These are phyloP conservation scores for Teunomyces cretensis DNA, from an alignment of 805 yeast genomes.

Conservation along the genomic window DNA sequence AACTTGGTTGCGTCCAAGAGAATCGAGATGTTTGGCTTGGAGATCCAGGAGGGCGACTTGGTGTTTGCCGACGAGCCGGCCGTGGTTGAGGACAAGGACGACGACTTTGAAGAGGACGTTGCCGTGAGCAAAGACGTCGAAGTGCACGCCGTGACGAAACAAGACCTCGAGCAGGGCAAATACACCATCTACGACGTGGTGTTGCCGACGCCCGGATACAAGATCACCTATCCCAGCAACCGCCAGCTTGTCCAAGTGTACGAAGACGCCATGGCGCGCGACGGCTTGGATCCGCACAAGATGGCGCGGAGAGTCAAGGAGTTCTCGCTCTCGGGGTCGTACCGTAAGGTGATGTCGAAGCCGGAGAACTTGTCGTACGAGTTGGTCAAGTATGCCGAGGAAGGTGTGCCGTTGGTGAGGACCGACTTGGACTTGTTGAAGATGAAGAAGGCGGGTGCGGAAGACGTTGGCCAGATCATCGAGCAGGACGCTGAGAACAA, in stretches of 20 bases:
- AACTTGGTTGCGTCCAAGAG: constrained; percentile 80
- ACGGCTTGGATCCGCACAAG: constrained; percentile 77
- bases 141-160: constrained; percentile 74
- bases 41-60: constrained; percentile 78
- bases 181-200: constrained; percentile 81
- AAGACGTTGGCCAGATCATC: constrained; percentile 22
- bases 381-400: constrained; percentile 58
- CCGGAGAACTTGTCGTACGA: constrained; percentile 65
- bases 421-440: constrained; percentile 65
- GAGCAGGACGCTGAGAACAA: constrained; percentile 29
- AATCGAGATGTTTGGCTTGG: constrained; percentile 64
- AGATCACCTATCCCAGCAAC: constrained; percentile 80
- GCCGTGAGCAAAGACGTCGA: constrained; percentile 55
- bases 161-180: constrained; percentile 59
- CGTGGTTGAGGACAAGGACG: constrained; percentile 37
- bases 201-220: constrained; percentile 96
- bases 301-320: constrained; percentile 87
- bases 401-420: constrained; percentile 69
- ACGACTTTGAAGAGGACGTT: constrained; percentile 70
- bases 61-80: constrained; percentile 43
- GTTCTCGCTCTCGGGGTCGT: constrained; percentile 89
- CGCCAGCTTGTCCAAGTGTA: constrained; percentile 59
- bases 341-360: constrained; percentile 68
- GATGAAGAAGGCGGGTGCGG: constrained; percentile 21
- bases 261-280: constrained; percentile 70